Evolutionary conservation across 2,329 filamentous ascomycete species (phyloP).

Genomic region (Decorospora gaudefroyi): DNA sequence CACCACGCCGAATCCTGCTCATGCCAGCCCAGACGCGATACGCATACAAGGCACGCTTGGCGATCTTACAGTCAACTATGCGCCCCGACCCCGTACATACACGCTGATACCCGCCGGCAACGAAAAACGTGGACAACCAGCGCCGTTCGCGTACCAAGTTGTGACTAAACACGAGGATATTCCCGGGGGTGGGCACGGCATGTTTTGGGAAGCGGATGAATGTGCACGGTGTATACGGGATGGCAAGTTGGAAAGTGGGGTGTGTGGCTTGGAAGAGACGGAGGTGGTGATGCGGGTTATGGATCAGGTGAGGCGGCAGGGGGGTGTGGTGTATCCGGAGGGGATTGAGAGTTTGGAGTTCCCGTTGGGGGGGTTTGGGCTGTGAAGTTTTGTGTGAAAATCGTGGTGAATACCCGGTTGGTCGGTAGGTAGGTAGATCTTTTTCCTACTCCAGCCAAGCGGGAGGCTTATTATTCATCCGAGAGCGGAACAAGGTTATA

Average conservation of each 20-base stretch:
- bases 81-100: conserved; percentile 68
- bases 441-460: too few species aligned
- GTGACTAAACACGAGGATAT: conserved; percentile 47
- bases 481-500: too few species aligned
- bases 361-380: conserved; percentile 27
- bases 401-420: too few species aligned
- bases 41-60: conserved; percentile 79
- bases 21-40: conserved; percentile 64
- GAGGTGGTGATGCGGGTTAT: conserved; percentile 80
- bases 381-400: too few species aligned
- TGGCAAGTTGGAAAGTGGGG: conserved; percentile 67
- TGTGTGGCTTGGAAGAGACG: conserved; percentile 69
- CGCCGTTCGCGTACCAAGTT: conserved; percentile 9
- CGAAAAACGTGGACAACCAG: conserved; percentile 6
- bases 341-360: conserved; percentile 60
- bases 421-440: too few species aligned
- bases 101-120: conserved; percentile 58
- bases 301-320: conserved; percentile 68
- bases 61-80: conserved; percentile 76
- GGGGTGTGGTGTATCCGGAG: conserved; percentile 64
- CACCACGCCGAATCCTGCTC: conserved; percentile 60
- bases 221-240: conserved; percentile 75
- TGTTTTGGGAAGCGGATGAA: conserved; percentile 88
- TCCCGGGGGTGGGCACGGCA: conserved; percentile 68
- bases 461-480: too few species aligned